A percentile compares a stretch with the other conserved stretches of the same genome.
Conservation (phyloP, 768 basidiomycete species). For the Hygrophorus russula region DNA sequence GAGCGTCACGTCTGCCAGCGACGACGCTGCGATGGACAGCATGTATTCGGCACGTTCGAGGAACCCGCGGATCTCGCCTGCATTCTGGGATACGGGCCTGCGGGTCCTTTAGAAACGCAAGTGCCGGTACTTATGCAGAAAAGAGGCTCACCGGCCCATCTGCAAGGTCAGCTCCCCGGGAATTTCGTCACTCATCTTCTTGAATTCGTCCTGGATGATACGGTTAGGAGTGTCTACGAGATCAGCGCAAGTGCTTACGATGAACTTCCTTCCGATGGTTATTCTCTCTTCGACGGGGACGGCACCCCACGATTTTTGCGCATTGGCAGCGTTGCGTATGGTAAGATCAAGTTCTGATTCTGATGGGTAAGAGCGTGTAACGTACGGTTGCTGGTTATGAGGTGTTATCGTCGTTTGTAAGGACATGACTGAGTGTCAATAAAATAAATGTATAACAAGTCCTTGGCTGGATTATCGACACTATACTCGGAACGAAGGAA, state of each 20-base stretch:
- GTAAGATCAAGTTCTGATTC: constrained; percentile 46
- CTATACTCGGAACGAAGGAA: no score
- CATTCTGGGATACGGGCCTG: constrained; percentile 70
- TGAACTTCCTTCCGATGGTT: constrained; percentile 46
- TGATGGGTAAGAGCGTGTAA: constrained; percentile 56
- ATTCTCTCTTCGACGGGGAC: constrained; percentile 63
- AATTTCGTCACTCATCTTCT: constrained; percentile 43
- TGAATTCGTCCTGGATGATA: constrained; percentile 35
- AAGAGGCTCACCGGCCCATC: constrained; percentile 72
- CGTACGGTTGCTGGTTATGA: constrained; percentile 60
- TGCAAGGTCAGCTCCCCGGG: constrained; percentile 71
- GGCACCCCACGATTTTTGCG: constrained; percentile 67
- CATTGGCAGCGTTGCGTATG: constrained; percentile 45
- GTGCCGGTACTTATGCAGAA: neutral
- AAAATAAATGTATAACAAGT: no score
- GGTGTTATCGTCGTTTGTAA: constrained; percentile 79
- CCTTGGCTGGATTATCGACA: no score
- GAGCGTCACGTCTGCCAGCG: constrained; percentile 66
- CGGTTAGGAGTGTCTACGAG: neutral
- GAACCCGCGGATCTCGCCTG: constrained; percentile 74
- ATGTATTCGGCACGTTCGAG: constrained; percentile 77
- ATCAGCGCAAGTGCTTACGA: constrained; percentile 12
- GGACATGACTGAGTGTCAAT: constrained; percentile 17
- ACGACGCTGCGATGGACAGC: constrained; percentile 68
- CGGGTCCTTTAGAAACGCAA: neutral